A percentile compares a stretch with the other conserved stretches of the same genome.
phyloP scores from a whole-genome alignment of 495 filamentous ascomycete genomes.

The Xylaria longipes region DNA sequence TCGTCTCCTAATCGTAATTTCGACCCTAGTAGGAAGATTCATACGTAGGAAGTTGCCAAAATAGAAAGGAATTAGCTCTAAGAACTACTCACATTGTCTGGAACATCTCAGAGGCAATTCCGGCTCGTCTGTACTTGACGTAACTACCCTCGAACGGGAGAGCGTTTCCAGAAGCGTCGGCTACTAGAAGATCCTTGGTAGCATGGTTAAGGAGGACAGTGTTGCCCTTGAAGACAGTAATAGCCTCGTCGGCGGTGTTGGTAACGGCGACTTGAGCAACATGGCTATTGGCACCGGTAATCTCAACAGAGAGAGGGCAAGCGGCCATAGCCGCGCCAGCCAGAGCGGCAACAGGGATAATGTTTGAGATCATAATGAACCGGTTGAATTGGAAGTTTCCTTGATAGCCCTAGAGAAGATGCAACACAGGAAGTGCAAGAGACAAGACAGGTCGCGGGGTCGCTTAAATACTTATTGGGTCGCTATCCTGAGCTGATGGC shows the following conservation, averaged over 20 bases:
- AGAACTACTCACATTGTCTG: slow-evolving; percentile 32
- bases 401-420: slow-evolving; percentile 9
- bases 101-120: slow-evolving; percentile 34
- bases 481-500: slow-evolving; percentile 16
- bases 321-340: slow-evolving; percentile 37
- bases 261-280: slow-evolving; percentile 39
- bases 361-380: slow-evolving; percentile 37
- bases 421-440: not conserved
- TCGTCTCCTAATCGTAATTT: not conserved
- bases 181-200: slow-evolving; percentile 37
- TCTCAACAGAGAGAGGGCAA: slow-evolving; percentile 39
- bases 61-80: not conserved
- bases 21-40: not conserved
- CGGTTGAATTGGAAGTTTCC: slow-evolving; percentile 13
- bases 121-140: slow-evolving; percentile 38
- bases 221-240: slow-evolving; percentile 43
- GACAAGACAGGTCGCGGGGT: not conserved
- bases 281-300: slow-evolving; percentile 30
- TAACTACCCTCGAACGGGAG: slow-evolving; percentile 39
- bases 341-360: slow-evolving; percentile 35
- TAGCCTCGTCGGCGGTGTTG: slow-evolving; percentile 37
- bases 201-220: slow-evolving; percentile 38
- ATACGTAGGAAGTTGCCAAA: not conserved
- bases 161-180: slow-evolving; percentile 32
- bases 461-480: slow-evolving; percentile 22